Conservation (phyloP, 306 rosid genomes). For the Trichosanthes cucumerina region DNA sequence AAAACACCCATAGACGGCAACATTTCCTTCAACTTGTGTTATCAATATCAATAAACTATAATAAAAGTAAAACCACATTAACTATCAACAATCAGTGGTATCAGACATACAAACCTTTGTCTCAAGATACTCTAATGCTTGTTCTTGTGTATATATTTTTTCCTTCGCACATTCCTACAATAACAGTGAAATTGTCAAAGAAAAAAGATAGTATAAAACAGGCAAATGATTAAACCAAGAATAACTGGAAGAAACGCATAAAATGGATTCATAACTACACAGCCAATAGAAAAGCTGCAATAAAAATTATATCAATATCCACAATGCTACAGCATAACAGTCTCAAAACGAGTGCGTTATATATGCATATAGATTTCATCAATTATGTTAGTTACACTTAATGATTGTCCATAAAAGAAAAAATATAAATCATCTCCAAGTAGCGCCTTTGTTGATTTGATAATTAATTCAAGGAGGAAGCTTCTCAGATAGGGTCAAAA, state of each 20-base stretch:
- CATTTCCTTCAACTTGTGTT: background rate
- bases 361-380: background rate
- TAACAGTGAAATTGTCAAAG: slow-evolving; percentile 16
- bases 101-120: slow-evolving; percentile 35
- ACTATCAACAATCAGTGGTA: background rate
- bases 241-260: background rate
- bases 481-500: background rate
- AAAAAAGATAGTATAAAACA: slow-evolving; percentile 6
- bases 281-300: background rate
- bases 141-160: slow-evolving; percentile 44
- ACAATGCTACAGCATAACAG: background rate
- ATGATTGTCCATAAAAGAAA: background rate
- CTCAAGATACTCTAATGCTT: slow-evolving; percentile 69
- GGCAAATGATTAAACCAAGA: background rate
- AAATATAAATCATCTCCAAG: background rate
- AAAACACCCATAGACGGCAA: background rate
- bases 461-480: background rate
- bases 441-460: background rate
- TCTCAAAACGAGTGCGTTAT: background rate
- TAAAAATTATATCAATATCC: background rate
- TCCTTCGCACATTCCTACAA: slow-evolving; percentile 66
- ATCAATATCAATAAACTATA: background rate
- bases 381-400: background rate
- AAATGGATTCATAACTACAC: background rate
- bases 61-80: background rate